These are phyloP conservation scores for Candida morakotiae DNA, from an alignment of 805 yeast genomes.

Conservation along the genomic window DNA sequence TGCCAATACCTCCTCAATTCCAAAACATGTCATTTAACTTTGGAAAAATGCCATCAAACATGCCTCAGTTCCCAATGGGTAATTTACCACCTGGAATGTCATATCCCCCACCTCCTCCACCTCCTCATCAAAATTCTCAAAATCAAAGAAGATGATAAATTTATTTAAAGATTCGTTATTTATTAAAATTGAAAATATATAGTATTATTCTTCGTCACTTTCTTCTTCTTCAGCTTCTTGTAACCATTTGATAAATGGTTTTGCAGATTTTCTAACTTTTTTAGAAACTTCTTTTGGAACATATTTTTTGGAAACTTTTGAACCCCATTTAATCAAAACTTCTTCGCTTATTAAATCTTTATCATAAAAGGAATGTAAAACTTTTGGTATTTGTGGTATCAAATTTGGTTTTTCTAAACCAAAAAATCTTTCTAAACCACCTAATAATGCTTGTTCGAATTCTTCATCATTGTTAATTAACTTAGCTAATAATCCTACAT, in stretches of 20 bases:
- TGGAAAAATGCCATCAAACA: slow-evolving; percentile 4
- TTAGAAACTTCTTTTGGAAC: slow-evolving; percentile 89
- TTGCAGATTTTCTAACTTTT: slow-evolving; percentile 93
- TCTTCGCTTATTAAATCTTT: slow-evolving; percentile 83
- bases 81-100: slow-evolving; percentile 16
- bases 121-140: slow-evolving; percentile 6
- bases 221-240: slow-evolving; percentile 83
- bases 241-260: slow-evolving; percentile 93
- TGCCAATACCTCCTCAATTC: slow-evolving; percentile 9
- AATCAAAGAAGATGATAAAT: slow-evolving; percentile 1
- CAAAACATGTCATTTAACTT: slow-evolving; percentile 5
- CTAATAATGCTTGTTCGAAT: slow-evolving; percentile 84
- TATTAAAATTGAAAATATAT: too few species aligned
- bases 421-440: slow-evolving; percentile 91
- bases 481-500: slow-evolving; percentile 79
- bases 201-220: slow-evolving; percentile 54
- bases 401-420: slow-evolving; percentile 74
- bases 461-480: slow-evolving; percentile 56
- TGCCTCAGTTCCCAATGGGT: slow-evolving; percentile 8
- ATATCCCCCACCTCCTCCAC: slow-evolving; percentile 17
- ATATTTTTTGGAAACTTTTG: slow-evolving; percentile 86
- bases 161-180: too few species aligned
- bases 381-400: slow-evolving; percentile 72
- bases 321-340: slow-evolving; percentile 77
- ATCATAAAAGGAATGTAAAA: slow-evolving; percentile 77